Base-by-base conservation (phyloP, 2,329 filamentous ascomycete species). In the Phaeosphaeriaceae sp. region DNA sequence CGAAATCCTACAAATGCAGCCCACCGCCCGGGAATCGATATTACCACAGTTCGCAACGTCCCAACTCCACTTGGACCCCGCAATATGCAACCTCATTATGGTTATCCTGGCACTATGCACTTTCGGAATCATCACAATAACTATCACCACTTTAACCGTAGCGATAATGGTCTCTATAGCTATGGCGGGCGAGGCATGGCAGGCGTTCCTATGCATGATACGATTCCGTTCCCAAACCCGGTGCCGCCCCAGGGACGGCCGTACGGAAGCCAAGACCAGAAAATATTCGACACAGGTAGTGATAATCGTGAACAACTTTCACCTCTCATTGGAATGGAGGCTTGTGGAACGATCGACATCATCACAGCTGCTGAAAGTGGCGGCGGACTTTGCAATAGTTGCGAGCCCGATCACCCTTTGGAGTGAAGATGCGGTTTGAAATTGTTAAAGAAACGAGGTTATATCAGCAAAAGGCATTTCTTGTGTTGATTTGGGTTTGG, bases 131-230 rank as follows among this genome's bases (percentile, higher is more conserved):
- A 23, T 11, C 29, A 36, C 28, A 41, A 43, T 4, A 33, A 41
- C 7, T 29, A 43, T 21, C 54, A 50, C 16, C 16, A 44, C 4
- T 41, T 23, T 21, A 41, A 41, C 13, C 44, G 44, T 29, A 18
- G 40, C 36, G 60, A 51, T n/a, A 69, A 67, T 28, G 67, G 66
- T 9, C 50, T 68, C 2, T 67, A 67, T 29, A 49, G 50, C 33
- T 50, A 51, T 18, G 46, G 46, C 12, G 48, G 49, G 17, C 58
- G 56, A 21, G 51, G 57, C 20, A 41, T 23, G 17, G 54, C 44
- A 7, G 68, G 67, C 12, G 46, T 72, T 6, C 69, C 69, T 3
- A 54, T 73, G 17, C 55, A 66, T n/a, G 61, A 58, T 2, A 70
- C 66, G 0, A 54, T 52, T 4, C 68, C 68, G 2, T 73, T 73